Base-by-base conservation (phyloP, 192 early-diverging fungal species). In the Backusella liffmaniae region DNA sequence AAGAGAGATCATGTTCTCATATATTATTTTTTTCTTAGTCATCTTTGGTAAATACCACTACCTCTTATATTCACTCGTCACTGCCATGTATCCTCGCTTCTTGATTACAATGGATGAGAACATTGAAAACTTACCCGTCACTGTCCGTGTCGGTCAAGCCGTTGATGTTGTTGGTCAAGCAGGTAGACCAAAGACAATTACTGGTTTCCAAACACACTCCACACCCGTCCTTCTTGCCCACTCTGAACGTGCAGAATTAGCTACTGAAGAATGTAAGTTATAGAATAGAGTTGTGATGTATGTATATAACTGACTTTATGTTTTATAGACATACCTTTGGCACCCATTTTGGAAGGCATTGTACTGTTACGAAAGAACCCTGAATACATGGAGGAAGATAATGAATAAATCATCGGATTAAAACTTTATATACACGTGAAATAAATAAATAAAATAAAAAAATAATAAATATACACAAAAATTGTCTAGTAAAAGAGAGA, bases 131-230 rank as follows among this genome's bases (percentile, higher is more conserved):
- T 74, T 97, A 62, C 85, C 92, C 16, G 94, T 93, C 42, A 93
- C 93, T 42, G 97, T 97, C 36, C 97, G 97, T 74, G 98, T 99
- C 8, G 98, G 98, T 42, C 72, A 83, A 84, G 97, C 98, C 29
- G 97, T 99, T n/a, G 98, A 99, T 86, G 94, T 95, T 0, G 98
- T 99, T 26, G 98, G 98, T 39, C 97, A 99, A 83, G 98, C 97
- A 1, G 98, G 98, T 26, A 86, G 94, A 70, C 97, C 97, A 73
- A 99, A 99, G 86, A 98, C 97, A 2, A 99, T 99, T 79, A 99
- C 97, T 5, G 98, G 98, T 26, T 99, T 99, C 92, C 97, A 99
- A 84, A 96, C 97, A 49, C 96, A 99, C 82, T 91, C 94, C 34
- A 99, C 98, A 42, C 98, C 98, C 1, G 97, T 99, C 21, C 85